phyloP scores from a whole-genome alignment of 2,329 filamentous ascomycete genomes.

The Thielaviopsis punctulata region DNA sequence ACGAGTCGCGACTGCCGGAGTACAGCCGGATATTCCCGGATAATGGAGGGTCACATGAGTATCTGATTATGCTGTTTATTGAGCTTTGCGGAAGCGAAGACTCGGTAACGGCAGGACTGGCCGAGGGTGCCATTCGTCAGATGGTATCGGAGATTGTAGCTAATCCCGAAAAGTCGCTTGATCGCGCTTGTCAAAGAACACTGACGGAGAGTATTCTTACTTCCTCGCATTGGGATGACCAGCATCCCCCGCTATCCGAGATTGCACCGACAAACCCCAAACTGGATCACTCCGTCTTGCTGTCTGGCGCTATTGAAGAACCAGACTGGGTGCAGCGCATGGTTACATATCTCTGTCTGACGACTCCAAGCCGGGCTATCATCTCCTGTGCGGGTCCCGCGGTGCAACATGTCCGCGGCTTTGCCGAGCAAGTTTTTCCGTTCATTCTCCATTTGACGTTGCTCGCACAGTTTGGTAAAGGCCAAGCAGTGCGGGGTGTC shows the following conservation, averaged over 20 bases:
- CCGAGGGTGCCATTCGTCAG: slow-evolving; percentile 40
- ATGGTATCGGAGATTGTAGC: slow-evolving; percentile 36
- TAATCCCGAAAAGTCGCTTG: slow-evolving; percentile 29
- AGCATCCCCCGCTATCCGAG: slow-evolving; percentile 39
- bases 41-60: slow-evolving; percentile 39
- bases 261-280: slow-evolving; percentile 1
- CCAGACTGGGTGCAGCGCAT: slow-evolving; percentile 44
- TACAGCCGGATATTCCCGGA: slow-evolving; percentile 31
- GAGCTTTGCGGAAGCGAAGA: slow-evolving; percentile 42
- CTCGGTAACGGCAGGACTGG: slow-evolving; percentile 37
- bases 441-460: slow-evolving; percentile 75
- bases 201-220: slow-evolving; percentile 33
- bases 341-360: slow-evolving; percentile 18
- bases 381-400: slow-evolving; percentile 51
- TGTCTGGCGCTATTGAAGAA: slow-evolving; percentile 25
- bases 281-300: slow-evolving; percentile 18
- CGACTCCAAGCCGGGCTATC: slow-evolving; percentile 28
- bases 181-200: slow-evolving; percentile 32
- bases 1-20: slow-evolving; percentile 38
- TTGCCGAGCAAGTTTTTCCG: slow-evolving; percentile 61
- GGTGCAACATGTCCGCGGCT: slow-evolving; percentile 44
- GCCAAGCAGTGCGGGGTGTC: slow-evolving; percentile 38
- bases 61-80: slow-evolving; percentile 43
- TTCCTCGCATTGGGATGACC: slow-evolving; percentile 40
- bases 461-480: slow-evolving; percentile 44